Percentiles rank a stretch among this genome's conserved stretches.
phyloP scores from a whole-genome alignment of 2,329 filamentous ascomycete species.

The Sclerotiophoma versabilis region DNA sequence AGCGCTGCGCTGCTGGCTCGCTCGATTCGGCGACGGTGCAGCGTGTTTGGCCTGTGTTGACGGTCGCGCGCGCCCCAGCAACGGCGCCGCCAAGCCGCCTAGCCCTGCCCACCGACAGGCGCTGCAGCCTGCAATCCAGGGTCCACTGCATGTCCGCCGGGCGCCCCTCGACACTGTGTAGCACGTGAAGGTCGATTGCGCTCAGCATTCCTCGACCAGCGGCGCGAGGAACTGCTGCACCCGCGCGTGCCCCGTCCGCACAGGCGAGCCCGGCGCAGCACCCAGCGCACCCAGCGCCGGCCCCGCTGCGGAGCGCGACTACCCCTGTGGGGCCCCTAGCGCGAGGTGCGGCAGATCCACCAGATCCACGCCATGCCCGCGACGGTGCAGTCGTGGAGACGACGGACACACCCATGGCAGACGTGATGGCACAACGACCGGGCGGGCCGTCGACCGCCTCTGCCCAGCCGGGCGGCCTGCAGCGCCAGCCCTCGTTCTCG shows the following conservation, averaged over 20 bases:
- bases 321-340: slow-evolving; percentile 31
- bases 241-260: too few relatives aligned
- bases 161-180: background rate
- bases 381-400: slow-evolving; percentile 19
- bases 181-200: background rate
- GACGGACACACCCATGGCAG: slow-evolving; percentile 42
- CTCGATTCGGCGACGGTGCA: slow-evolving; percentile 14
- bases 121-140: too few relatives aligned
- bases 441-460: slow-evolving; percentile 7
- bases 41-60: slow-evolving; percentile 27
- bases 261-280: too few relatives aligned
- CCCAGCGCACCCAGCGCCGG: background rate
- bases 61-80: slow-evolving; percentile 8
- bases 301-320: slow-evolving; percentile 5
- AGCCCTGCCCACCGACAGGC: background rate
- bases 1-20: background rate
- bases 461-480: slow-evolving; percentile 29
- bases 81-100: slow-evolving; percentile 1
- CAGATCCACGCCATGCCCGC: slow-evolving; percentile 27
- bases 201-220: background rate
- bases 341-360: slow-evolving; percentile 27
- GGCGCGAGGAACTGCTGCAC: background rate
- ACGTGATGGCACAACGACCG: slow-evolving; percentile 39
- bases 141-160: background rate
- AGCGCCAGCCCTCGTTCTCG: slow-evolving; percentile 54